Evolutionary conservation across 2,329 filamentous ascomycete species (phyloP), one percentile per base, ranked within the genome.

Genomic region (Botryotinia convoluta): DNA sequence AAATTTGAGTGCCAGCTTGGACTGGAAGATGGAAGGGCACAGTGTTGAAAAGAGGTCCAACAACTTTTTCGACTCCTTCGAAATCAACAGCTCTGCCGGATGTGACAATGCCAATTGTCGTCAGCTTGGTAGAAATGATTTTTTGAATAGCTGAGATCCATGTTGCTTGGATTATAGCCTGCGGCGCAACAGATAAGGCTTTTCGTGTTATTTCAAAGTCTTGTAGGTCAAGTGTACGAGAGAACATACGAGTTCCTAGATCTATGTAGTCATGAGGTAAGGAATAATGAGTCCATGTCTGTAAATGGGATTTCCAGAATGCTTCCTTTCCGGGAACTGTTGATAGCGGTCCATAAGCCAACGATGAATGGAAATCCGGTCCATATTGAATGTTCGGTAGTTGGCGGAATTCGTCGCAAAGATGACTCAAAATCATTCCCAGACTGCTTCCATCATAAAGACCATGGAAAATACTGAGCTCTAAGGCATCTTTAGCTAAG

Each of bases 31-130:
- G 86, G 79, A 92, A 94, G 0, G 95, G 94, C 1, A 98, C 84
- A 0, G 94, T 97, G 80, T 98, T 98, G 86, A 98, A 97, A 32
- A 98, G 83, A 0, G 95, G 95, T 0, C 95, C 95, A 60, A 96
- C 87, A 0, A 93, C 88, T 35, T 85, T 80, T 64, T 94, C 91
- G 2, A 90, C 87, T 2, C 85, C 85, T 12, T 91, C 86, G 20
- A 94, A 83, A 61, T 92, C 88, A 7, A 97, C 87, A 0, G 90
- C 88, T 74, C 95, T 87, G 0, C 95, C 95, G 10, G 94, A 96
- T 0, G 93, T 87, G 20, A 98, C 87, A 32, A 97, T 84, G 0
- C 95, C 95, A 22, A 95, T 88, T 2, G 78, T 88, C 2, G 78
- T 81, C 22, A 78, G 57, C 29, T 75, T 74, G 61, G 1, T 87